Percentiles rank a stretch among this genome's conserved stretches.
Conservation (phyloP, 2,329 filamentous ascomycete species). For the Ophiostoma quercus region DNA sequence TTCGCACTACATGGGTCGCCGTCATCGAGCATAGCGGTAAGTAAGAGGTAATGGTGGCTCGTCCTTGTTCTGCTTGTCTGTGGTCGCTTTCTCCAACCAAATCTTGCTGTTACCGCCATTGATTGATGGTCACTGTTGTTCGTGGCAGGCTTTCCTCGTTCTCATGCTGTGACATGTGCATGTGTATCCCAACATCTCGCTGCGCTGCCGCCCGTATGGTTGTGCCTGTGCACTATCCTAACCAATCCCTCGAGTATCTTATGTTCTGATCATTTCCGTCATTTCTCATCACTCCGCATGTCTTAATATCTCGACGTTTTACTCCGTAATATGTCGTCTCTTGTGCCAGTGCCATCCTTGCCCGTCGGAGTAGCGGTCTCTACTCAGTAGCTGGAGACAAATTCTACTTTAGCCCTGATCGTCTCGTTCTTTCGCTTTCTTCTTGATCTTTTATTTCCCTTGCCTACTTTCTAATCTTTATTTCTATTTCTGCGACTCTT, state of each 20-base stretch:
- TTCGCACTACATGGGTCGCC: background rate
- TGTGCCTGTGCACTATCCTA: background rate
- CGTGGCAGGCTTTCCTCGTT: background rate
- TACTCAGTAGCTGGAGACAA: background rate
- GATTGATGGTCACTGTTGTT: background rate
- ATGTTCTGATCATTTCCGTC: background rate
- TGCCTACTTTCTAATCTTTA: background rate
- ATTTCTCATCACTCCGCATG: constrained; percentile 7
- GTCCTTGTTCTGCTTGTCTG: background rate
- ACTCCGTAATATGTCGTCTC: background rate
- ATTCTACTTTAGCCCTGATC: background rate
- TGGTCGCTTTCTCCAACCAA: background rate
- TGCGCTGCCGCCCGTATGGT: background rate
- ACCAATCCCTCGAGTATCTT: background rate
- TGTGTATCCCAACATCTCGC: background rate
- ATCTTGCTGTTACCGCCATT: background rate
- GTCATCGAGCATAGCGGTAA: constrained; percentile 1
- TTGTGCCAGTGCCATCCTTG: constrained; percentile 9
- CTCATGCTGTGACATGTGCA: background rate
- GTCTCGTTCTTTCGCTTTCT: background rate
- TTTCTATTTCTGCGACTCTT: background rate
- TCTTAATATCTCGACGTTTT: background rate
- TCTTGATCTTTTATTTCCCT: background rate
- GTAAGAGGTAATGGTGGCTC: background rate
- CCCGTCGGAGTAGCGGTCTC: constrained; percentile 3